Percentiles rank a stretch among this genome's conserved stretches.
phyloP scores from a whole-genome alignment of 768 basidiomycete species.

The Suillus variegatus region DNA sequence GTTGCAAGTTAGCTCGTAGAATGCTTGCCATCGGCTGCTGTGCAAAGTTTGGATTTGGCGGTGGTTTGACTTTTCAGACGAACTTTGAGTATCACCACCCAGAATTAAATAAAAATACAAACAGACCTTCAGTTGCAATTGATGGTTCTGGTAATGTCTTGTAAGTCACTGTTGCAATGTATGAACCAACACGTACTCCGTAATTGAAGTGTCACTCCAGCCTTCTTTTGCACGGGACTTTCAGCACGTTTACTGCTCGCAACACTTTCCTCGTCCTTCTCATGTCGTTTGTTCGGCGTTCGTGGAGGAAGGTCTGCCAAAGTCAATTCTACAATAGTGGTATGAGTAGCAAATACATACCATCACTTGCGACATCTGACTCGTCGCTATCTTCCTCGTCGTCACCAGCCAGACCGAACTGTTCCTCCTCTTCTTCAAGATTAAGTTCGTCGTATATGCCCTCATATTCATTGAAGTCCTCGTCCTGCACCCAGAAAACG shows the following conservation, averaged over 20 bases:
- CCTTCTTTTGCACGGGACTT: constrained; percentile 82
- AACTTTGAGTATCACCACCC: constrained; percentile 10
- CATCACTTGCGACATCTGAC: constrained; percentile 74
- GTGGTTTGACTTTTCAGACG: constrained; percentile 59
- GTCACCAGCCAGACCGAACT: constrained; percentile 73
- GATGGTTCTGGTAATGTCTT: constrained; percentile 57
- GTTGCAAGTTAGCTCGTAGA: constrained; percentile 70
- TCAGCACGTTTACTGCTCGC: constrained; percentile 71
- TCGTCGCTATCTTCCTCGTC: constrained; percentile 84
- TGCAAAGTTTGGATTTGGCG: constrained; percentile 78
- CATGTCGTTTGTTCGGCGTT: constrained; percentile 68
- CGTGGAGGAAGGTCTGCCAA: constrained; percentile 62
- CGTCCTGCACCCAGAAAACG: constrained; percentile 61
- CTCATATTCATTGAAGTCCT: constrained; percentile 96
- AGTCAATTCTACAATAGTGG: constrained; percentile 3
- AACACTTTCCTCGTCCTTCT: constrained; percentile 71
- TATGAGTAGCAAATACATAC: constrained; percentile 33
- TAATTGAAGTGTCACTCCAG: constrained; percentile 57
- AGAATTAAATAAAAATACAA: background rate
- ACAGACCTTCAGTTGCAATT: constrained; percentile 59
- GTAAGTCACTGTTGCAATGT: constrained; percentile 16
- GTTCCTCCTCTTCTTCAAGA: constrained; percentile 95
- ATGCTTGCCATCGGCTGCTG: constrained; percentile 78
- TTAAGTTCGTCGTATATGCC: constrained; percentile 98
- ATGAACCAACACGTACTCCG: constrained; percentile 60